Conservation (phyloP, 2,329 filamentous ascomycete genomes). For the Juglanconis oblonga region DNA sequence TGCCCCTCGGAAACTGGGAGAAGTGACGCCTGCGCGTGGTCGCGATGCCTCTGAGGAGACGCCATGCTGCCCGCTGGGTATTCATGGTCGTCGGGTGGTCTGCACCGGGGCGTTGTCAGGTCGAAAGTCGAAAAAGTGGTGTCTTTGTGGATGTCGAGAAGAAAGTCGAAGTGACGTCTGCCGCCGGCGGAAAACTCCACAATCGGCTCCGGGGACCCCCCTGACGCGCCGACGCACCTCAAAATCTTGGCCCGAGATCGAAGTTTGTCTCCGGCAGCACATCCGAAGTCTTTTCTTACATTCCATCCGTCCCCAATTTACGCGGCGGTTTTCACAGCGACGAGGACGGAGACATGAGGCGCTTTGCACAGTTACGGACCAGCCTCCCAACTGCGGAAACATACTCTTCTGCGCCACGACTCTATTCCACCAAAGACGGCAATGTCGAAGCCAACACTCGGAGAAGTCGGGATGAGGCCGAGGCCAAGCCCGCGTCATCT, state of each 20-base stretch:
- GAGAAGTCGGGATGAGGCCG: neutral
- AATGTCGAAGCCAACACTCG: neutral
- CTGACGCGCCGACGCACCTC: neutral
- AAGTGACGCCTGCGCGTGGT: slow-evolving; percentile 38
- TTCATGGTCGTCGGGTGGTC: slow-evolving; percentile 29
- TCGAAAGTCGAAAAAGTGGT: too few species aligned
- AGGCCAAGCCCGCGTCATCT: neutral
- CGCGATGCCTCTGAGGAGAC: slow-evolving; percentile 34
- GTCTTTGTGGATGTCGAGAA: neutral
- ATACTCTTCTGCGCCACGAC: neutral
- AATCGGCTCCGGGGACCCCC: neutral
- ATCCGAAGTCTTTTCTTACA: too few species aligned
- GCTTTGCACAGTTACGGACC: neutral
- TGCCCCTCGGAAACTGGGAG: slow-evolving; percentile 37
- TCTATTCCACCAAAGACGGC: slow-evolving; percentile 6
- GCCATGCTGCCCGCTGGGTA: slow-evolving; percentile 31
- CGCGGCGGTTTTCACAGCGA: neutral
- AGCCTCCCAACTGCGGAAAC: neutral
- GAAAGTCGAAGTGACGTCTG: slow-evolving; percentile 13
- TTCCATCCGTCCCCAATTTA: neutral
- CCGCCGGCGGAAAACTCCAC: slow-evolving; percentile 4
- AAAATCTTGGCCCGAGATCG: neutral
- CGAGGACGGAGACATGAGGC: neutral
- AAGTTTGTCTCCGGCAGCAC: neutral
- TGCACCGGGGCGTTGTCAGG: too few species aligned